phyloP scores from a whole-genome alignment of 495 filamentous ascomycete species.

The Aspergillus ostianus region DNA sequence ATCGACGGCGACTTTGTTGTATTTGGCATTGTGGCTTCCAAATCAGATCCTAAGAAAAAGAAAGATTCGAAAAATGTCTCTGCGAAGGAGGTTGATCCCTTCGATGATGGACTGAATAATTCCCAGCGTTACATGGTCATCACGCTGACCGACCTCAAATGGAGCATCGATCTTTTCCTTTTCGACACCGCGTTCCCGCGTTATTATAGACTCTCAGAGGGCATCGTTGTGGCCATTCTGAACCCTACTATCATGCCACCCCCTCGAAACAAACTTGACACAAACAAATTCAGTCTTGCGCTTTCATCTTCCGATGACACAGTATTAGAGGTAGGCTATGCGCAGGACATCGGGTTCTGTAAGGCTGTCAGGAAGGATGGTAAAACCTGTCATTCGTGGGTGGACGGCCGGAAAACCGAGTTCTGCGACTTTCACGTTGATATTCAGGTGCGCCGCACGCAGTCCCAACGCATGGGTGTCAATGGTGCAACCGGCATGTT shows the following conservation, averaged over 20 bases:
- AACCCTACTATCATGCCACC: constrained; percentile 92
- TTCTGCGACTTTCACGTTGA: constrained; percentile 94
- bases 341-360: constrained; percentile 87
- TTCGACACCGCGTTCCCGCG: constrained; percentile 88
- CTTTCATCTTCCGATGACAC: constrained; percentile 82
- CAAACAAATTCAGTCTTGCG: constrained; percentile 77
- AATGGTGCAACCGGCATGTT: constrained; percentile 56
- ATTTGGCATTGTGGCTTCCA: constrained; percentile 80
- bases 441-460: constrained; percentile 67
- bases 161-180: constrained; percentile 87
- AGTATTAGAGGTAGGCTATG: constrained; percentile 82
- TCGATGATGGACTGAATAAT: constrained; percentile 55
- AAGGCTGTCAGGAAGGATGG: constrained; percentile 82
- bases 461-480: constrained; percentile 74
- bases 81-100: constrained; percentile 43
- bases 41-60: constrained; percentile 74
- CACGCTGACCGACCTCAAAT: constrained; percentile 81
- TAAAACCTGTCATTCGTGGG: constrained; percentile 74
- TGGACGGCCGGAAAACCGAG: constrained; percentile 82
- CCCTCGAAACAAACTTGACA: constrained; percentile 64
- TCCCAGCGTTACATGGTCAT: constrained; percentile 88
- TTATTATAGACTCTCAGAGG: constrained; percentile 85
- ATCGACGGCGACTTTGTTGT: constrained; percentile 84
- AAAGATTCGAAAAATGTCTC: constrained; percentile 49
- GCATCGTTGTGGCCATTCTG: constrained; percentile 87